Evolutionary conservation across 1,284 basidiomycete genomes (phyloP).

Genomic region (Ustilago curta): DNA sequence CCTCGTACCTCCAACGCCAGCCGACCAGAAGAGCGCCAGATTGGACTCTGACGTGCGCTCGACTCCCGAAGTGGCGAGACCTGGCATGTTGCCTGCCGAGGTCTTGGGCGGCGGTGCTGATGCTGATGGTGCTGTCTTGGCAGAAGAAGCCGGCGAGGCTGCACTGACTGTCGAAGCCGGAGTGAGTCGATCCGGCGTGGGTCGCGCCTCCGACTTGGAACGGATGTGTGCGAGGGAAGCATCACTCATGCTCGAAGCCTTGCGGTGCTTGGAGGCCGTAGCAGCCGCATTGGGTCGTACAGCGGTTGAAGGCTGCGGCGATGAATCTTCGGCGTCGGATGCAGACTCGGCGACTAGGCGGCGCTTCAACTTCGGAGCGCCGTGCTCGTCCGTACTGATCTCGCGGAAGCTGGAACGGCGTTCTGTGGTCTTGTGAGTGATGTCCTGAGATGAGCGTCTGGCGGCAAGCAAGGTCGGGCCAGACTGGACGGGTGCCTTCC

Average conservation of each 20-base stretch:
- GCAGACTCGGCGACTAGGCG: conserved; percentile 42
- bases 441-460: conserved; percentile 29
- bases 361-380: conserved; percentile 27
- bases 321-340: conserved; percentile 36
- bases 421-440: conserved; percentile 25
- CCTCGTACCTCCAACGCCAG: conserved; percentile 61
- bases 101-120: conserved; percentile 19
- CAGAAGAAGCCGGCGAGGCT: conserved; percentile 8
- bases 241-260: conserved; percentile 48
- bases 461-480: conserved; percentile 42
- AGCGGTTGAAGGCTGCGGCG: conserved; percentile 2
- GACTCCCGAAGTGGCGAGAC: conserved; percentile 64
- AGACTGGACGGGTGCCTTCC: conserved; percentile 42
- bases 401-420: conserved; percentile 47
- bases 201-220: conserved; percentile 20
- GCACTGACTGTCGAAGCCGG: conserved; percentile 6
- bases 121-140: conserved; percentile 28
- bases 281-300: conserved; percentile 7
- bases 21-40: conserved; percentile 67
- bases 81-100: conserved; percentile 37
- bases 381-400: conserved; percentile 25
- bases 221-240: conserved; percentile 19
- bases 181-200: conserved; percentile 24
- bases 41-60: conserved; percentile 67
- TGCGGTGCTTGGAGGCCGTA: conserved; percentile 37